Evolutionary conservation across 179 eudicot genomes (phyloP).

Genomic region (Beta macrorhiza): DNA sequence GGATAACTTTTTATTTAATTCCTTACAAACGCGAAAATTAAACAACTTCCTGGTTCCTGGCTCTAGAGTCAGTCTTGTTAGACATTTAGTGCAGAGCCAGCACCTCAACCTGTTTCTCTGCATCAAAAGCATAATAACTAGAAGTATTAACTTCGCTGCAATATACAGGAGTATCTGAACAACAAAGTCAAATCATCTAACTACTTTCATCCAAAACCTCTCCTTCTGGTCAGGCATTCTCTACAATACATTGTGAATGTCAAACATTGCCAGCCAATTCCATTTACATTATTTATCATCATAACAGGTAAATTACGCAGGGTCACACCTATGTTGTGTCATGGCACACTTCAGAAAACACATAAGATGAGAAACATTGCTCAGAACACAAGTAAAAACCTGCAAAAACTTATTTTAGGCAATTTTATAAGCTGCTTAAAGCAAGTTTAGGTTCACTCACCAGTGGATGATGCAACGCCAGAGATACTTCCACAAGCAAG

Average conservation of each 20-base stretch:
- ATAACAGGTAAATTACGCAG: constrained; percentile 1
- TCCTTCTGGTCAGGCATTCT: constrained; percentile 19
- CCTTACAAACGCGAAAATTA: constrained; percentile 53
- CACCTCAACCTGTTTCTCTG: constrained; percentile 75
- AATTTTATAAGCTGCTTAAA: constrained; percentile 2
- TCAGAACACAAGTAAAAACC: neutral
- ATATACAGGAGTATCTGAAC: constrained; percentile 18
- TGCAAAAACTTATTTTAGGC: neutral
- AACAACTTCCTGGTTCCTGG: constrained; percentile 49
- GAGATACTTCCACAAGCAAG: constrained; percentile 97
- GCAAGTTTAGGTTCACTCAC: constrained; percentile 47
- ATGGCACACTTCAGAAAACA: neutral
- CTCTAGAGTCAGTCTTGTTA: constrained; percentile 58
- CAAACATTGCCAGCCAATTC: constrained; percentile 4
- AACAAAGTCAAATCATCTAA: constrained; percentile 17
- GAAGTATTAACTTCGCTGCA: constrained; percentile 48
- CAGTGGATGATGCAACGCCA: constrained; percentile 91
- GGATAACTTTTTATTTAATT: constrained; percentile 23
- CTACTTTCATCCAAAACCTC: constrained; percentile 7
- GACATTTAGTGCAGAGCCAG: constrained; percentile 63
- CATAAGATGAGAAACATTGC: neutral
- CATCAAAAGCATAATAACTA: constrained; percentile 79
- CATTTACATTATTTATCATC: neutral
- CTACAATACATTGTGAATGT: constrained; percentile 10
- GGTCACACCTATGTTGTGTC: neutral